Evolutionary conservation across 768 basidiomycete species (phyloP), one percentile per base, ranked within the genome.

Genomic region (Boletus speciosus): DNA sequence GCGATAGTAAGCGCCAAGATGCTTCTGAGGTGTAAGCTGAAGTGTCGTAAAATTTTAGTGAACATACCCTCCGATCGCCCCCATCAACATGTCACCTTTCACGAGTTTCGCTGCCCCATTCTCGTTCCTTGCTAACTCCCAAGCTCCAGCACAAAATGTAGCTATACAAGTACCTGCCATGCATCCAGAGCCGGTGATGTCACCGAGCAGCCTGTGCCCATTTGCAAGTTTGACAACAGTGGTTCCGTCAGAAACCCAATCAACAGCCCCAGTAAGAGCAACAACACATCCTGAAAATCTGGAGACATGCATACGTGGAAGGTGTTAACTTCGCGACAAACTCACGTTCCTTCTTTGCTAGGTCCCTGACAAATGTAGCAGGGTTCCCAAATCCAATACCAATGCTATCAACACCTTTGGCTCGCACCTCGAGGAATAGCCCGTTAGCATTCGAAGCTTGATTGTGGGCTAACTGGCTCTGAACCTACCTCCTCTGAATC

Each of bases 161-260:
- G 92, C 88, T 45, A 96, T 80, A 31, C 80, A 76, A 10, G 88
- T 88, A 27, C 88, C 89, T 23, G 83, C 74, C 68, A 95, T 83
- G 64, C 94, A 98, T 5, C 94, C 94, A 25, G 90, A 90, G 1
- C 94, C 95, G 0, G 95, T 97, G 52, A 98, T 93, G 50, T 80
- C 76, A 0, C 84, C 86, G 8, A 97, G 81, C 25, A 88, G 72
- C 15, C 74, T 71, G 63, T 89, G 77, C 0, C 95, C 95, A 62
- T 97, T 97, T 4, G 75, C 72, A 7, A 92, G 71, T 40, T 79
- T 76, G n/a, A 90, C 76, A 6, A 92, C 85, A 5, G 69, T 76
- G 11, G 69, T 63, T 6, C 94, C 95, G 62, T 97, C 91, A 0
- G 91, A 92, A 44, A 97, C 76, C 69, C 88, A 95, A 66, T 98